A percentile compares a stretch with the other conserved stretches of the same genome.
Evolutionary conservation across 345 rosid species (phyloP).

Genomic region (Isatis tinctoria): DNA sequence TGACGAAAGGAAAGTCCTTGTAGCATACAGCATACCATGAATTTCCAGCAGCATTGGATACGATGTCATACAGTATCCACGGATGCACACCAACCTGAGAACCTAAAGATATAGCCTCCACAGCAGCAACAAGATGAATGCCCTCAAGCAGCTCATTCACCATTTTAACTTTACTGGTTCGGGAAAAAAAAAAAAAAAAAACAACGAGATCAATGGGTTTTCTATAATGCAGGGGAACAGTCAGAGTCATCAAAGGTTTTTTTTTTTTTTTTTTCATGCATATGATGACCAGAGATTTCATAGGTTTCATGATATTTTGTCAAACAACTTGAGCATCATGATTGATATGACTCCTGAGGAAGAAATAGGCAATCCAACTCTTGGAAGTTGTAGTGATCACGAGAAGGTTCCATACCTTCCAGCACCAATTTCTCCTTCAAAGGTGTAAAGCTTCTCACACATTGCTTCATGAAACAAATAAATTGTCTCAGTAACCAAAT

Average conservation of each 20-base stretch:
- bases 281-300: not conserved
- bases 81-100: conserved; percentile 75
- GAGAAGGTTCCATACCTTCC: conserved; percentile 55
- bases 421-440: conserved; percentile 77
- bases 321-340: not conserved
- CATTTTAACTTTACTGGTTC: conserved; percentile 68
- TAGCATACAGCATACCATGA: conserved; percentile 61
- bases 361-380: too few species aligned
- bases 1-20: not conserved
- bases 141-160: conserved; percentile 83
- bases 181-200: not conserved
- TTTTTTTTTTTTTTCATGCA: conserved; percentile 4
- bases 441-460: conserved; percentile 62
- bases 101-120: conserved; percentile 85
- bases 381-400: too few species aligned
- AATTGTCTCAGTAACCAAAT: conserved; percentile 4
- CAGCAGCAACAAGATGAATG: conserved; percentile 80
- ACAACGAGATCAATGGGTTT: not conserved
- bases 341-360: conserved; percentile 1
- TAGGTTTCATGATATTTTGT: not conserved
- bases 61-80: conserved; percentile 87
- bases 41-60: conserved; percentile 97
- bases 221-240: not conserved
- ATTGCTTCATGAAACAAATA: conserved; percentile 50
- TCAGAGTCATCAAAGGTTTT: not conserved